Conservation (phyloP, 164 flowering plant species). For the Dillenia turbinata region DNA sequence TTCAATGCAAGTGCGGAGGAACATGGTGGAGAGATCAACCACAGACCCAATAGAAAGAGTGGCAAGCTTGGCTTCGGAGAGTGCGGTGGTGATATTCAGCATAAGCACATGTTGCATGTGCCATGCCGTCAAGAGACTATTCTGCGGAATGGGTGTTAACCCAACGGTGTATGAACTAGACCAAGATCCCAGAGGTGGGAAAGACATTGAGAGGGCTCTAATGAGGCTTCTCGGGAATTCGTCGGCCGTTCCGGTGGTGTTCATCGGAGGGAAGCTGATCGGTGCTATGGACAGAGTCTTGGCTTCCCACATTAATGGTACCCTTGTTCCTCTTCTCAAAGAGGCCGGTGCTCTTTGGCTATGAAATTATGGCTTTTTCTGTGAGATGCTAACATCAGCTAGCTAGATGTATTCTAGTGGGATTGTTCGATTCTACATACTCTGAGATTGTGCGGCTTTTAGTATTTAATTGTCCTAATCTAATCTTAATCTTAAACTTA, state of each 20-base stretch:
- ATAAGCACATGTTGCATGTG: constrained; percentile 69
- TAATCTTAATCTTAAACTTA: too few relatives aligned
- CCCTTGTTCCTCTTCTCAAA: constrained; percentile 61
- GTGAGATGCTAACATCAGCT: too few relatives aligned
- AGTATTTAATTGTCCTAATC: too few relatives aligned
- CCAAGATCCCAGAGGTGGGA: constrained; percentile 44
- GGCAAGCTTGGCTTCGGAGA: constrained; percentile 45
- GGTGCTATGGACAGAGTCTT: constrained; percentile 65
- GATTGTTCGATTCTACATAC: too few relatives aligned
- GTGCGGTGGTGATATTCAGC: constrained; percentile 70
- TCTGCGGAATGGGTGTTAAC: constrained; percentile 66
- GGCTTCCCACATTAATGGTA: constrained; percentile 67
- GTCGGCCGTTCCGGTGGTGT: constrained; percentile 51
- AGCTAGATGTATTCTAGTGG: too few relatives aligned
- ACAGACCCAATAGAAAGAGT: constrained; percentile 43
- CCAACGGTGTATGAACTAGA: constrained; percentile 66
- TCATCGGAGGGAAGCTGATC: constrained; percentile 63
- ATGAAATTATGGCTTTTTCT: constrained; percentile 8
- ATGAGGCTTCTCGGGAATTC: constrained; percentile 32
- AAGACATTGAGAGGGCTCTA: constrained; percentile 51
- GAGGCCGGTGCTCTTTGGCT: constrained; percentile 78
- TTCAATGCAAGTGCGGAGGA: constrained; percentile 4
- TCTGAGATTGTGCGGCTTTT: too few relatives aligned
- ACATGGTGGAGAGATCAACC: neutral
- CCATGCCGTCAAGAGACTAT: constrained; percentile 61